phyloP scores from a whole-genome alignment of 768 basidiomycete genomes.

The Cyclocybe cylindracea region DNA sequence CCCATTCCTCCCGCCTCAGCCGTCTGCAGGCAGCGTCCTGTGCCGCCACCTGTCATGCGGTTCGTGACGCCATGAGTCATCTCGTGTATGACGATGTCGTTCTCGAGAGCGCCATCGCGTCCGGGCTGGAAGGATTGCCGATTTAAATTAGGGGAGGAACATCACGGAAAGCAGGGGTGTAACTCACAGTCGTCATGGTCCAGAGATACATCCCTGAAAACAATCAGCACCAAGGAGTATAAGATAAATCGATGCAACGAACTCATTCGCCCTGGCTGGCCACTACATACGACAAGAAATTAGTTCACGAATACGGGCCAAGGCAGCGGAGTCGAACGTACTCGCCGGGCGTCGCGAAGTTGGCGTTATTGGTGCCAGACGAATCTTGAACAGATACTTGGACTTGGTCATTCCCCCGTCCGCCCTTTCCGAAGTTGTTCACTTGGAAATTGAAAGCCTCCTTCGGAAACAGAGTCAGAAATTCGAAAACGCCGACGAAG shows the following conservation, averaged over 20 bases:
- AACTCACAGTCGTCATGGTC: slow-evolving; percentile 25
- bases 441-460: slow-evolving; percentile 48
- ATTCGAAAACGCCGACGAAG: too few species aligned
- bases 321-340: background rate
- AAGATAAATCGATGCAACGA: background rate
- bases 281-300: slow-evolving; percentile 4
- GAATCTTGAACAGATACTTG: slow-evolving; percentile 54
- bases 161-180: background rate
- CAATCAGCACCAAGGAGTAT: background rate
- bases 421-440: slow-evolving; percentile 56
- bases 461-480: slow-evolving; percentile 42
- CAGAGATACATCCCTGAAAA: slow-evolving; percentile 33
- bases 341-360: slow-evolving; percentile 31
- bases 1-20: slow-evolving; percentile 68
- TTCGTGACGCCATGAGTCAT: slow-evolving; percentile 47
- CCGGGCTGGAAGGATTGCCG: slow-evolving; percentile 31
- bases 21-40: slow-evolving; percentile 61
- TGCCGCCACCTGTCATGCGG: slow-evolving; percentile 54
- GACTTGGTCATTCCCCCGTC: slow-evolving; percentile 50
- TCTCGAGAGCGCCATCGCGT: slow-evolving; percentile 64
- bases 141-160: background rate
- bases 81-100: slow-evolving; percentile 53
- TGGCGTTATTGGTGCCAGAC: slow-evolving; percentile 44
- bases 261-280: slow-evolving; percentile 17
- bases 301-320: background rate